Conservation (phyloP, 345 rosid species). For the Citrus mangshanensis region DNA sequence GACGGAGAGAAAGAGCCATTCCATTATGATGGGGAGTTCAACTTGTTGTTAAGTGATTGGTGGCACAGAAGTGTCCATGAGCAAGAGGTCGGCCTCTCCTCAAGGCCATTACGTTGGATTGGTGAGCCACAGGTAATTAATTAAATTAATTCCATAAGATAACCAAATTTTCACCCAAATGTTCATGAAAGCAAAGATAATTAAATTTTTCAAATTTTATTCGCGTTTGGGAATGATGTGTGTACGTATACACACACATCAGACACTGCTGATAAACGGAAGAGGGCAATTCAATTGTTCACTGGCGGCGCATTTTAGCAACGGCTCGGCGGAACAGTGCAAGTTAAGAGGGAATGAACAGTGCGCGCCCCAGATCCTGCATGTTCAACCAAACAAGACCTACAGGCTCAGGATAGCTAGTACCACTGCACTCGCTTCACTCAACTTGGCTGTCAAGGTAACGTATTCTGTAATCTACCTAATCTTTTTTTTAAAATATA, state of each 20-base stretch:
- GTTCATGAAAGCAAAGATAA: too few relatives aligned
- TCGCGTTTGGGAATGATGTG: too few relatives aligned
- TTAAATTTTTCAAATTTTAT: too few relatives aligned
- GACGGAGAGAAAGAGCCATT: conserved; percentile 56
- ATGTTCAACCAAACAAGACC: conserved; percentile 50
- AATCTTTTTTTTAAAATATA: too few relatives aligned
- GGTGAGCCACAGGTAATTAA: conserved; percentile 72
- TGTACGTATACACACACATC: not conserved
- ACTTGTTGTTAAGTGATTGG: conserved; percentile 75
- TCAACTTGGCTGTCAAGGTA: conserved; percentile 69
- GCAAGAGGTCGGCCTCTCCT: conserved; percentile 75
- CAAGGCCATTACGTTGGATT: conserved; percentile 68
- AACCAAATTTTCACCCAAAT: too few relatives aligned
- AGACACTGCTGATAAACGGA: conserved; percentile 67
- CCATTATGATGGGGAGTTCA: conserved; percentile 63
- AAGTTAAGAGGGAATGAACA: conserved; percentile 46
- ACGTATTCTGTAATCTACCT: not conserved
- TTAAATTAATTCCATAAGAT: too few relatives aligned
- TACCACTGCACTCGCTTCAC: conserved; percentile 65
- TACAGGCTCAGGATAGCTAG: conserved; percentile 78
- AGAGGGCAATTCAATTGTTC: conserved; percentile 87
- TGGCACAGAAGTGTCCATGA: conserved; percentile 59
- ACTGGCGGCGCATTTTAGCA: conserved; percentile 41
- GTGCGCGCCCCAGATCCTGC: conserved; percentile 58
- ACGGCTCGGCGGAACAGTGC: conserved; percentile 31